phyloP scores from a whole-genome alignment of 2,329 filamentous ascomycete genomes.

The Alternaria sp. region DNA sequence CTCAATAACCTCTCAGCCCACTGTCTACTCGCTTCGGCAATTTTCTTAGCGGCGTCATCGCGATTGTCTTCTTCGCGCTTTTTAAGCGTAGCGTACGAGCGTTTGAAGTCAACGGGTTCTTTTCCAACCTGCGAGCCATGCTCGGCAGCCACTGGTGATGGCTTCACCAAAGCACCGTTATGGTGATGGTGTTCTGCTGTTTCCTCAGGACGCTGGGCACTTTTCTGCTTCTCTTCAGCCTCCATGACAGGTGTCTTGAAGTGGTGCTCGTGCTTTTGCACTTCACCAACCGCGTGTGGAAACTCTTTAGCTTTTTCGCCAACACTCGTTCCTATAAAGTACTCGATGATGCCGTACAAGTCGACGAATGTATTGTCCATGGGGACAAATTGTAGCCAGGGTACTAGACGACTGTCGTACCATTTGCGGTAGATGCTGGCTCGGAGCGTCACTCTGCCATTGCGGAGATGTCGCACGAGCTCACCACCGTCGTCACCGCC shows the following conservation, averaged over 20 bases:
- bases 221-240: no score
- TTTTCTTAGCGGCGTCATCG: conserved; percentile 68
- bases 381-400: conserved; percentile 84
- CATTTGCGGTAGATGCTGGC: conserved; percentile 79
- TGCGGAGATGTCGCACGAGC: conserved; percentile 63
- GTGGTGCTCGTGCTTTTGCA: no score
- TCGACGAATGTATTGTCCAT: conserved; percentile 79
- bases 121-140: no score
- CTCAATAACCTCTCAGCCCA: conserved; percentile 75
- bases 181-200: no score
- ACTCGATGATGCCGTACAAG: conserved; percentile 78
- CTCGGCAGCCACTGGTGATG: no score
- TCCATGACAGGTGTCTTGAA: no score
- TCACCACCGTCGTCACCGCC: conserved; percentile 27
- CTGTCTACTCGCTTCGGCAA: conserved; percentile 69
- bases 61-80: conserved; percentile 27
- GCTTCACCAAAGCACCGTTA: no score
- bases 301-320: not conserved
- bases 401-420: conserved; percentile 73
- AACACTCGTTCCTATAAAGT: conserved; percentile 69
- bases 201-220: no score
- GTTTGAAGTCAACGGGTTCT: not conserved
- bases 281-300: no score
- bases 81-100: not conserved
- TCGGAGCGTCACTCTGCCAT: conserved; percentile 57